These are phyloP conservation scores for Trichophyton verrucosum DNA, from an alignment of 2,329 filamentous ascomycete genomes.

Conservation along the genomic window DNA sequence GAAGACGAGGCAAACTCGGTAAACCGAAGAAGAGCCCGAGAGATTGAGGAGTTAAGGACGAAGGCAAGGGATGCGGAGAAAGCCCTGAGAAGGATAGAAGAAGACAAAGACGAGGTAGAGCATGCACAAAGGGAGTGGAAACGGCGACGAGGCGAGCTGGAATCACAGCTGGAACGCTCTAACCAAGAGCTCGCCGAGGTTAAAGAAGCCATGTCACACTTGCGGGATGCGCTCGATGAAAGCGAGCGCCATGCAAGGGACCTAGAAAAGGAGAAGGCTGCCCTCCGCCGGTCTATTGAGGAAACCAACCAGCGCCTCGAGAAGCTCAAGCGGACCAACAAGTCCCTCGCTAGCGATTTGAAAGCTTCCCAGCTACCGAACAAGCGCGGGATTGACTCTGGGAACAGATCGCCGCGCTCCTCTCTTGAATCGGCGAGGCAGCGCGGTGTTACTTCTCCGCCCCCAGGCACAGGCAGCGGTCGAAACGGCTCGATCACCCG, in stretches of 20 bases:
- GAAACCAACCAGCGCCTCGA: slow-evolving; percentile 67
- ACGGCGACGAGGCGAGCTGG: slow-evolving; percentile 60
- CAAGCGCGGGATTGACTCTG: slow-evolving; percentile 29
- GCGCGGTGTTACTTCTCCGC: slow-evolving; percentile 19
- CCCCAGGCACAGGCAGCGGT: neutral
- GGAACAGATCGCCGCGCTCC: slow-evolving; percentile 43
- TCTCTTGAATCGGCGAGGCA: slow-evolving; percentile 44
- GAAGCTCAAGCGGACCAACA: slow-evolving; percentile 59
- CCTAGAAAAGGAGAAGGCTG: slow-evolving; percentile 68
- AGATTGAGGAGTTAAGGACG: slow-evolving; percentile 72
- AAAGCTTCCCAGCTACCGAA: slow-evolving; percentile 24
- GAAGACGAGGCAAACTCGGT: slow-evolving; percentile 79
- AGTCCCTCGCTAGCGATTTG: slow-evolving; percentile 48
- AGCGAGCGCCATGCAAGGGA: slow-evolving; percentile 74
- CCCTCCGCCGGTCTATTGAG: slow-evolving; percentile 63
- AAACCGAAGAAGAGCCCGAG: slow-evolving; percentile 62
- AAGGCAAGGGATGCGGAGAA: slow-evolving; percentile 72
- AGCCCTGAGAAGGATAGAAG: slow-evolving; percentile 54
- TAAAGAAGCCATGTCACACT: slow-evolving; percentile 60
- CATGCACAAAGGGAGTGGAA: slow-evolving; percentile 62
- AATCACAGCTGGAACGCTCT: slow-evolving; percentile 55
- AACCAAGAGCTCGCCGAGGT: slow-evolving; percentile 63
- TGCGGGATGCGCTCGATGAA: slow-evolving; percentile 71
- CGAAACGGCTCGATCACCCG: slow-evolving; percentile 22
- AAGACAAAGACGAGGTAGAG: slow-evolving; percentile 69